These are phyloP conservation scores for Arthroderma sp. DNA, from an alignment of 2,329 filamentous ascomycete species.

Conservation along the genomic window DNA sequence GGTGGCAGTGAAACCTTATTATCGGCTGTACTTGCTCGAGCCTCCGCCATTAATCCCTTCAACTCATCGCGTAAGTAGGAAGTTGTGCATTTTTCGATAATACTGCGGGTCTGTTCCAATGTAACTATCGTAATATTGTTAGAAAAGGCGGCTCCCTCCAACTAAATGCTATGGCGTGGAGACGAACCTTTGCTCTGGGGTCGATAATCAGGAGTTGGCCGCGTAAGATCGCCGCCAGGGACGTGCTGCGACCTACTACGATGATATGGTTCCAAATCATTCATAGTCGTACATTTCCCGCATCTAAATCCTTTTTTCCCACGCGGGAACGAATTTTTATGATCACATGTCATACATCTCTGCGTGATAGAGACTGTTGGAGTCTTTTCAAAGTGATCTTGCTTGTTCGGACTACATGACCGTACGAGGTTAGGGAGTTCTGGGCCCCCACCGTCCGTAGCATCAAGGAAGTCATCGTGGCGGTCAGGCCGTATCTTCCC, in stretches of 20 bases:
- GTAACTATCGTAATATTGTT: constrained; percentile 5
- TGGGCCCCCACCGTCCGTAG: constrained; percentile 26
- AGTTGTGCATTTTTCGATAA: constrained; percentile 6
- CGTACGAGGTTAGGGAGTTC: constrained; percentile 7
- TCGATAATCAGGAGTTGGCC: not conserved
- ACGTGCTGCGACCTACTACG: constrained; percentile 9
- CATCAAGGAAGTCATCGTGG: constrained; percentile 32
- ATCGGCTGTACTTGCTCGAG: not conserved
- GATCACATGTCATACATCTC: constrained; percentile 76
- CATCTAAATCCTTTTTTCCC: constrained; percentile 65
- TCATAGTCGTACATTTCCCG: constrained; percentile 71
- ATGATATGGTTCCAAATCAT: constrained; percentile 50
- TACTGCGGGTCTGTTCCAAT: constrained; percentile 5
- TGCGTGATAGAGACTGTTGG: constrained; percentile 53
- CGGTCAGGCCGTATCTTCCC: constrained; percentile 42
- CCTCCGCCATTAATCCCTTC: not conserved
- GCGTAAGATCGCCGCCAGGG: constrained; percentile 1
- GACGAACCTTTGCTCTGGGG: not conserved
- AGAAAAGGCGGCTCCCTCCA: not conserved
- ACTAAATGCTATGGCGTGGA: not conserved
- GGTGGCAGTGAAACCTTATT: not conserved
- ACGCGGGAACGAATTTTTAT: constrained; percentile 64
- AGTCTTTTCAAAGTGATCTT: constrained; percentile 19
- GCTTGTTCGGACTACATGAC: constrained; percentile 28
- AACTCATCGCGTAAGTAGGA: constrained; percentile 2